These are phyloP conservation scores for Ophiostoma ulmi DNA, from an alignment of 2,329 filamentous ascomycete species.

Conservation along the genomic window DNA sequence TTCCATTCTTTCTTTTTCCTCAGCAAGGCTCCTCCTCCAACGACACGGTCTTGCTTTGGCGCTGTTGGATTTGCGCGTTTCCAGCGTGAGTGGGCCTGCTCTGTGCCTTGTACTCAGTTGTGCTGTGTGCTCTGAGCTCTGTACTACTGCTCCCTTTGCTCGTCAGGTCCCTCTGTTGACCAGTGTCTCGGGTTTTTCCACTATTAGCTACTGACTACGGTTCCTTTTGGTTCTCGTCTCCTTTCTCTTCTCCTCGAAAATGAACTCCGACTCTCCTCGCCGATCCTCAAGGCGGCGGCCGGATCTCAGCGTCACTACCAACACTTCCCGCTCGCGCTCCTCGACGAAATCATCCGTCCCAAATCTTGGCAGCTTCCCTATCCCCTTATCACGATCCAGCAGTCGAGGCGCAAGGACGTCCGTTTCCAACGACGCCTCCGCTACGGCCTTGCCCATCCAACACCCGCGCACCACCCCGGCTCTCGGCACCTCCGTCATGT, in stretches of 20 bases:
- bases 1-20: slow-evolving; percentile 12
- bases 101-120: not conserved
- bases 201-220: not conserved
- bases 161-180: not conserved
- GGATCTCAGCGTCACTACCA: slow-evolving; percentile 38
- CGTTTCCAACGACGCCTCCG: not conserved
- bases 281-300: slow-evolving; percentile 33
- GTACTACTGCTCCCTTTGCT: slow-evolving; percentile 3
- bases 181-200: slow-evolving; percentile 2
- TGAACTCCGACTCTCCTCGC: slow-evolving; percentile 22
- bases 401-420: slow-evolving; percentile 20
- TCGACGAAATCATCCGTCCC: slow-evolving; percentile 14
- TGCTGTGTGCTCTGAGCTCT: not conserved
- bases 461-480: slow-evolving; percentile 5
- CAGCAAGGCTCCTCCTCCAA: slow-evolving; percentile 19
- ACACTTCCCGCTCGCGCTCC: slow-evolving; percentile 30
- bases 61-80: slow-evolving; percentile 14
- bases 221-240: not conserved
- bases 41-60: slow-evolving; percentile 7
- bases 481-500: slow-evolving; percentile 29
- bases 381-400: slow-evolving; percentile 24
- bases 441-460: not conserved
- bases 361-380: slow-evolving; percentile 7
- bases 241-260: slow-evolving; percentile 9
- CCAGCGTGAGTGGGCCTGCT: slow-evolving; percentile 21